A percentile compares a stretch with the other conserved stretches of the same genome.
Evolutionary conservation across 2,329 filamentous ascomycete species (phyloP).

Genomic region (Grosmannia huntii): DNA sequence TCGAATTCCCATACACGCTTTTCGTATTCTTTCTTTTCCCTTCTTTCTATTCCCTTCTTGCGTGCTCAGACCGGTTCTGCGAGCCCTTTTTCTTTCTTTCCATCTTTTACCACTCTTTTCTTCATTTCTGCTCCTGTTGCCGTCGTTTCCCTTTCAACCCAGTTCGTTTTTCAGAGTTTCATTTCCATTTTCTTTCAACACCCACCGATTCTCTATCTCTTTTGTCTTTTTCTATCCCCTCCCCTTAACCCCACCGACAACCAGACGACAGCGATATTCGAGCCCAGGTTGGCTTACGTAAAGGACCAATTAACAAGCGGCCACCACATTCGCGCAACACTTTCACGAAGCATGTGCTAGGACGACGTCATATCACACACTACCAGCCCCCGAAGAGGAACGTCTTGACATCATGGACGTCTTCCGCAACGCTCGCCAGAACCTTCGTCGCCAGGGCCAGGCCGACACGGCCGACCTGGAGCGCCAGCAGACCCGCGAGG

Average conservation of each 20-base stretch:
- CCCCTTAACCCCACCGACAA: background rate
- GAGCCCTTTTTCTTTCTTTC: background rate
- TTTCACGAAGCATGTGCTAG: background rate
- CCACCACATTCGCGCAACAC: background rate
- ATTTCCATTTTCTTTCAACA: background rate
- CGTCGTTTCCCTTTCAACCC: background rate
- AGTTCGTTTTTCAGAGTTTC: background rate
- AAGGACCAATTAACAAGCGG: background rate
- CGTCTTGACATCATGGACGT: conserved; percentile 7
- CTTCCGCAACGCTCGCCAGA: conserved; percentile 11
- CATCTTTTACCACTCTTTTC: background rate
- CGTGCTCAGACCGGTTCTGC: background rate
- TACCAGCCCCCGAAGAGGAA: background rate
- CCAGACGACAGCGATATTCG: background rate
- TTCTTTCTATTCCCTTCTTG: background rate
- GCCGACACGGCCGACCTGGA: conserved; percentile 14
- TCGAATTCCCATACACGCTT: background rate
- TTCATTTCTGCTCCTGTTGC: background rate
- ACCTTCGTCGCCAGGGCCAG: conserved; percentile 10
- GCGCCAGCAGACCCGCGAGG: conserved; percentile 10
- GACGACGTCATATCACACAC: background rate
- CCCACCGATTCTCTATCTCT: background rate
- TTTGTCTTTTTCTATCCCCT: background rate
- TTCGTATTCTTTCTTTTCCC: background rate
- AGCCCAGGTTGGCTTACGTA: background rate